These are phyloP conservation scores for Vitis hybrid DNA, from an alignment of 177 flowering plant species.

Conservation along the genomic window DNA sequence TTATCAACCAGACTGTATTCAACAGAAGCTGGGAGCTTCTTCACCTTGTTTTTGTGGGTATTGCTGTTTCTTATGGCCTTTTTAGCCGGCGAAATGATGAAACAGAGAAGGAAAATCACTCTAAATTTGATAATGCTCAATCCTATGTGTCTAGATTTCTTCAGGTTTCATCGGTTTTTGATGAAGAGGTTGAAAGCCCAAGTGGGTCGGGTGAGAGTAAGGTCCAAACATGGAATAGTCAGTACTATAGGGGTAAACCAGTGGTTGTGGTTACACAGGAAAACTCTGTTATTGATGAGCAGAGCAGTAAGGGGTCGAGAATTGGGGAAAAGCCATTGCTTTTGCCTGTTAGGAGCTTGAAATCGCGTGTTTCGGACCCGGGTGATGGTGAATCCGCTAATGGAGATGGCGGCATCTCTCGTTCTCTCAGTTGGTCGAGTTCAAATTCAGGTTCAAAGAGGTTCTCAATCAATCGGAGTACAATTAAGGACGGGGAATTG, in stretches of 20 bases:
- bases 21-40: slow-evolving; percentile 83
- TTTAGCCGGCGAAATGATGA: slow-evolving; percentile 69
- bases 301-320: slow-evolving; percentile 16
- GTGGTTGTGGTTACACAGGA: slow-evolving; percentile 53
- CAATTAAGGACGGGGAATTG: slow-evolving; percentile 22
- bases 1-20: slow-evolving; percentile 48
- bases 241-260: slow-evolving; percentile 58
- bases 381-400: slow-evolving; percentile 9
- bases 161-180: slow-evolving; percentile 81
- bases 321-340: slow-evolving; percentile 49
- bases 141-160: slow-evolving; percentile 64
- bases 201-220: slow-evolving; percentile 46
- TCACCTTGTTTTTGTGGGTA: slow-evolving; percentile 81
- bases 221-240: slow-evolving; percentile 74
- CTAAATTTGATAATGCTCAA: slow-evolving; percentile 51
- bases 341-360: slow-evolving; percentile 86
- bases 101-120: slow-evolving; percentile 37
- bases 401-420: slow-evolving; percentile 14
- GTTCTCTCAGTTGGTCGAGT: slow-evolving; percentile 30
- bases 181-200: slow-evolving; percentile 57
- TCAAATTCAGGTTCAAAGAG: slow-evolving; percentile 28
- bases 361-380: slow-evolving; percentile 43
- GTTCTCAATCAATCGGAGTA: slow-evolving; percentile 17
- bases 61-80: slow-evolving; percentile 87
- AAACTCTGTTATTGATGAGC: slow-evolving; percentile 33